Conservation (phyloP, 495 filamentous ascomycete species). For the Aspergillus heteromorphus region DNA sequence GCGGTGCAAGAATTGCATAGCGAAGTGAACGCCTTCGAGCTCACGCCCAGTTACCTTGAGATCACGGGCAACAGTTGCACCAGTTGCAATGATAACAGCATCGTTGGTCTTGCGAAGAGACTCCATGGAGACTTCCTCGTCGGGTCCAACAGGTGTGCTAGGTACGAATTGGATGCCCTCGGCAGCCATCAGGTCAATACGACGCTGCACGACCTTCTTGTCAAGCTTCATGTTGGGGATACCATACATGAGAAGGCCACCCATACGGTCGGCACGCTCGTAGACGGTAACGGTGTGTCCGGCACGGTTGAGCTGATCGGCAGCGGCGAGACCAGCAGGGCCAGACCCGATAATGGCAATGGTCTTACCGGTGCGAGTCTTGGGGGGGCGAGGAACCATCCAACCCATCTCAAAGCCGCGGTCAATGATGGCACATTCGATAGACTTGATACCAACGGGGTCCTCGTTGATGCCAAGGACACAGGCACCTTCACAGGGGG, state of each 20-base stretch:
- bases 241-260: slow-evolving; percentile 96
- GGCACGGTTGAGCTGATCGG: slow-evolving; percentile 93
- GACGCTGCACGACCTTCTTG: slow-evolving; percentile 95
- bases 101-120: slow-evolving; percentile 74
- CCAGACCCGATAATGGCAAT: slow-evolving; percentile 93
- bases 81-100: slow-evolving; percentile 93
- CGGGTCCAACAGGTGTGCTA: slow-evolving; percentile 71
- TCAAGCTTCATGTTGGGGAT: slow-evolving; percentile 99
- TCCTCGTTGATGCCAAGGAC: slow-evolving; percentile 98
- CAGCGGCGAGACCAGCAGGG: slow-evolving; percentile 83
- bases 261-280: slow-evolving; percentile 88
- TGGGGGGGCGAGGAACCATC: slow-evolving; percentile 85
- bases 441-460: slow-evolving; percentile 97
- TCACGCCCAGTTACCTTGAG: slow-evolving; percentile 89
- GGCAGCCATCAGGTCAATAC: slow-evolving; percentile 91
- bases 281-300: slow-evolving; percentile 92
- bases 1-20: slow-evolving; percentile 97
- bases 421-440: slow-evolving; percentile 99
- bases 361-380: slow-evolving; percentile 81
- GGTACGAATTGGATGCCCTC: slow-evolving; percentile 86
- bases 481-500: slow-evolving; percentile 95
- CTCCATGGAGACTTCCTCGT: slow-evolving; percentile 59
- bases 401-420: slow-evolving; percentile 99
- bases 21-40: slow-evolving; percentile 91
- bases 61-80: slow-evolving; percentile 93